Conservation (phyloP, 2,329 filamentous ascomycete genomes). For the Celoporthe dispersa region DNA sequence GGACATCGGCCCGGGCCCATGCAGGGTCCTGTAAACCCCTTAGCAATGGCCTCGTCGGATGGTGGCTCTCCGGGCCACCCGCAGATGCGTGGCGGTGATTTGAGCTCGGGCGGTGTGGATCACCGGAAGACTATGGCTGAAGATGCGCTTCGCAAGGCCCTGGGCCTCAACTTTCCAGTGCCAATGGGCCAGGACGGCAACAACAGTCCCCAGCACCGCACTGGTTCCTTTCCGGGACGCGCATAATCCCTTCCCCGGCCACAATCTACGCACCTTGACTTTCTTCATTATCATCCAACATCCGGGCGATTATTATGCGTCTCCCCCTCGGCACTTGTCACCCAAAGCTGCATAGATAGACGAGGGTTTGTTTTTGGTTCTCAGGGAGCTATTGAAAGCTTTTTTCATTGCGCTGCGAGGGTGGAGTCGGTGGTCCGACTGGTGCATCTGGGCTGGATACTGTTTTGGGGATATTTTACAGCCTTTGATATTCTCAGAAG, state of each 20-base stretch:
- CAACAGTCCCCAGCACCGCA: slow-evolving; percentile 19
- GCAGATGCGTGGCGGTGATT: slow-evolving; percentile 18
- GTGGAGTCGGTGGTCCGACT: slow-evolving; percentile 19
- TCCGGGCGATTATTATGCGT: slow-evolving; percentile 20
- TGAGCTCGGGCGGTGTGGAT: slow-evolving; percentile 16
- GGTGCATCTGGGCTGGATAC: slow-evolving; percentile 26
- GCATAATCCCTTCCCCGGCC: slow-evolving; percentile 12
- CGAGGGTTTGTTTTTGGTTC: slow-evolving; percentile 10
- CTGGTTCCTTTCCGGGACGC: slow-evolving; percentile 21
- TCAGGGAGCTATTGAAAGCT: slow-evolving; percentile 23
- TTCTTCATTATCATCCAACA: slow-evolving; percentile 10
- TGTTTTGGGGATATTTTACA: slow-evolving; percentile 16
- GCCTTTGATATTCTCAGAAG: slow-evolving; percentile 11
- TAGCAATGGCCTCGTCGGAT: slow-evolving; percentile 1
- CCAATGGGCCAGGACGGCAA: slow-evolving; percentile 23
- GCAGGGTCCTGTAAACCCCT: slow-evolving; percentile 1
- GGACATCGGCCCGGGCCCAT: background rate
- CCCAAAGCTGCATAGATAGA: slow-evolving; percentile 27
- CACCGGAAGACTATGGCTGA: slow-evolving; percentile 25
- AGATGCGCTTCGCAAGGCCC: slow-evolving; percentile 27
- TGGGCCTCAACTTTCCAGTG: slow-evolving; percentile 24
- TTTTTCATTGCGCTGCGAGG: slow-evolving; percentile 23
- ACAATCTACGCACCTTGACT: slow-evolving; percentile 1
- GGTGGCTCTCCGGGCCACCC: slow-evolving; percentile 14
- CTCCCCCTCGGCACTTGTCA: slow-evolving; percentile 18